Evolutionary conservation across 1,139 yeast genomes (phyloP).

Genomic region (Yamadazyma membranifaciens): DNA sequence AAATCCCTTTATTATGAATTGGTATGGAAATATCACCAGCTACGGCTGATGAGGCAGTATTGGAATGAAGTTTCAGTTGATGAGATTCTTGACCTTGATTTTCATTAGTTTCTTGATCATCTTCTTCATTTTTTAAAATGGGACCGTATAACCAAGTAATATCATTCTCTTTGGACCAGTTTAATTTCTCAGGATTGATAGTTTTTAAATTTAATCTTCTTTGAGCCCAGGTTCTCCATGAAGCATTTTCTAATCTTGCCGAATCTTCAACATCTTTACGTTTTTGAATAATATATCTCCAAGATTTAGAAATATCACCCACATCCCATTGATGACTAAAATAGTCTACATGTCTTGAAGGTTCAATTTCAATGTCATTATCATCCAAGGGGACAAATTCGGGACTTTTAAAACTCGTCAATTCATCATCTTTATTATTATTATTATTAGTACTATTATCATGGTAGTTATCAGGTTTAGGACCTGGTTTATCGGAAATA

Average conservation of each 20-base stretch:
- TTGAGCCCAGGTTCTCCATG: conserved; percentile 91
- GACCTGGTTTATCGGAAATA: background rate
- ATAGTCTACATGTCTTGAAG: conserved; percentile 89
- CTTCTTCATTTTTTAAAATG: conserved; percentile 48
- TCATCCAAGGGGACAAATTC: conserved; percentile 75
- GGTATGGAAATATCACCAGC: conserved; percentile 47
- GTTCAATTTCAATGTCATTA: conserved; percentile 74
- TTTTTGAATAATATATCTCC: conserved; percentile 87
- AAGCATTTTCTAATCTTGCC: conserved; percentile 72
- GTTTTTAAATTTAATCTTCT: conserved; percentile 64
- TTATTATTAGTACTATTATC: background rate
- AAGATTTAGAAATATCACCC: conserved; percentile 84
- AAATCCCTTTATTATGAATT: conserved; percentile 49
- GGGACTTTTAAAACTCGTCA: conserved; percentile 22
- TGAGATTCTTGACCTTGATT: conserved; percentile 22
- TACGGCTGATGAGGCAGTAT: conserved; percentile 42
- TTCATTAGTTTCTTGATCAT: conserved; percentile 18
- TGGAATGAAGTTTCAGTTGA: conserved; percentile 20
- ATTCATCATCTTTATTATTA: conserved; percentile 2
- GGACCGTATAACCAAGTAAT: conserved; percentile 87
- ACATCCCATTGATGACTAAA: conserved; percentile 96
- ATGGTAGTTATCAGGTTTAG: too few species aligned
- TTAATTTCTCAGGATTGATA: conserved; percentile 68
- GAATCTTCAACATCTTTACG: conserved; percentile 72
- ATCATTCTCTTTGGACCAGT: conserved; percentile 80